Base-by-base conservation (phyloP, 1,284 basidiomycete species). In the Ustilago lituana region DNA sequence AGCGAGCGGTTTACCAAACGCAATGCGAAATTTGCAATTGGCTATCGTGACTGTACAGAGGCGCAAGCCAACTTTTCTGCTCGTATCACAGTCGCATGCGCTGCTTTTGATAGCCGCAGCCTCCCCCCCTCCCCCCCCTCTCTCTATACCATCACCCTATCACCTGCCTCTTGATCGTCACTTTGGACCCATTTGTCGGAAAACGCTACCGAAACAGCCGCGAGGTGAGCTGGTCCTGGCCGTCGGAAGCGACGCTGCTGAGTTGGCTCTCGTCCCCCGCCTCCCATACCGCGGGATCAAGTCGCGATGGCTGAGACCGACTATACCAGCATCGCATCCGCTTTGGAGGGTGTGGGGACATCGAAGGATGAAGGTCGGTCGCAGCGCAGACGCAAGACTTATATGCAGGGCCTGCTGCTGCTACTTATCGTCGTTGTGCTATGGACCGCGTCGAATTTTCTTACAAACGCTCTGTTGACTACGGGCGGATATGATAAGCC, bases 401-500 rank as follows among this genome's bases (percentile, higher is more conserved):
- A 92, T 83, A 79, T 87, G 47, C 77, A 88, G 46, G 92, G 92
- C 51, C 88, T 94, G 45, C 83, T 84, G 32, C 85, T 94, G 24
- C 86, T 94, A 20, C 82, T 93, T 5, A 73, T 89, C 38, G 93
- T 95, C 44, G 92, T 94, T 40, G 74, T 93, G 22, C 86, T 94
- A 12, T 95, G 93, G 93, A 94, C 77, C 8, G 58, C 60, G 0
- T 80, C 77, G 37, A 82, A 82, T 65, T 82, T 80, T 38, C 52
- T 82, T 19, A 77, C 80, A n/a, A 80, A 74, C 32, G 69, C 74
- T 0, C 64, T 78, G 9, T 56, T 80, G 46, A 82, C 82, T 14
- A 73, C 71, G 23, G 74, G 78, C 5, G 66, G 66, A 24, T 82
- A 74, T 67, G 66, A 82, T 45, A 80, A 82, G 58, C 80, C 79